These are phyloP conservation scores for Penicillium capsulatum DNA, from an alignment of 2,329 filamentous ascomycete genomes.

Conservation along the genomic window DNA sequence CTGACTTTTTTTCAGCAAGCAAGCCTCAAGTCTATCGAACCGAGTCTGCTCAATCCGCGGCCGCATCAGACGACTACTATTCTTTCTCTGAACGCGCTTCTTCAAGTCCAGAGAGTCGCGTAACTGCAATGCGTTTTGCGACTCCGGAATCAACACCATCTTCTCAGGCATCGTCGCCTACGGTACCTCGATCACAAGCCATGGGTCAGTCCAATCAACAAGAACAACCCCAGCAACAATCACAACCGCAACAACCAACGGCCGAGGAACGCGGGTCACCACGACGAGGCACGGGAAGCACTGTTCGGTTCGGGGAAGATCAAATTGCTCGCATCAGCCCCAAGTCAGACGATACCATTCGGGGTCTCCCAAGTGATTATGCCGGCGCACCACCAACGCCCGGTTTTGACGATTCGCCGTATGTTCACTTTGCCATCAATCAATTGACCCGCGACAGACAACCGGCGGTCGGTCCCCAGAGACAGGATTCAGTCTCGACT, in stretches of 20 bases:
- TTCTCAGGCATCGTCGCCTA: conserved; percentile 29
- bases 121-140: conserved; percentile 41
- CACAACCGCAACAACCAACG: conserved; percentile 3
- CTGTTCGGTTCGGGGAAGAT: conserved; percentile 28
- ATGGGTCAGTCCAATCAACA: conserved; percentile 9
- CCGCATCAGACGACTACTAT: conserved; percentile 49
- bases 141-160: conserved; percentile 41
- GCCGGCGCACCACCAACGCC: conserved; percentile 57
- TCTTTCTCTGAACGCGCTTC: conserved; percentile 42
- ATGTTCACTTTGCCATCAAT: conserved; percentile 84
- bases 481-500: conserved; percentile 46
- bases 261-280: conserved; percentile 11
- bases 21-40: conserved; percentile 43
- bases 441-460: conserved; percentile 69
- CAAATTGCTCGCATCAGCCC: conserved; percentile 20
- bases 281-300: conserved; percentile 22
- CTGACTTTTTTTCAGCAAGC: conserved; percentile 34
- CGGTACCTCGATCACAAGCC: conserved; percentile 22
- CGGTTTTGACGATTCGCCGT: conserved; percentile 77
- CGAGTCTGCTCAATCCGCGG: conserved; percentile 45
- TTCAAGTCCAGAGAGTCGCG: conserved; percentile 37
- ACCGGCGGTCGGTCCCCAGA: conserved; percentile 54
- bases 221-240: conserved; percentile 6
- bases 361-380: conserved; percentile 28
- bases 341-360: conserved; percentile 23